Percentiles rank a stretch among this genome's conserved stretches.
These are phyloP conservation scores for Astrothelium macrocarpum DNA, from an alignment of 495 filamentous ascomycete species.

Conservation along the genomic window DNA sequence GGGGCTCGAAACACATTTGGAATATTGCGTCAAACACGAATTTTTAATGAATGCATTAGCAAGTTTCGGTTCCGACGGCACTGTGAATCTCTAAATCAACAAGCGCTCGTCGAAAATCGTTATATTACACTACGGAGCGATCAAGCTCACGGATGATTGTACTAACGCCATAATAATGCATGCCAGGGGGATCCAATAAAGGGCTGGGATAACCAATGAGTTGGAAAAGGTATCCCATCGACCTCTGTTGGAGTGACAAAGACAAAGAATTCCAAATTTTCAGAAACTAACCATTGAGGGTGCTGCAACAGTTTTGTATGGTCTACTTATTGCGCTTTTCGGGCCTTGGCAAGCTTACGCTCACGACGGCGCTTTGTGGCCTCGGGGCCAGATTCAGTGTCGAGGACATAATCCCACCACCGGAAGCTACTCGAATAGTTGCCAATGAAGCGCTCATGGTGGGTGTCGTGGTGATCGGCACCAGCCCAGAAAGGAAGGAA, in stretches of 20 bases:
- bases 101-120: neutral
- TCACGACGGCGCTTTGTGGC: constrained; percentile 76
- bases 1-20: too few relatives aligned
- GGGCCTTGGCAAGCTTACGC: constrained; percentile 57
- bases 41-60: too few relatives aligned
- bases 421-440: constrained; percentile 97
- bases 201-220: neutral
- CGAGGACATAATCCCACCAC: constrained; percentile 94
- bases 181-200: neutral
- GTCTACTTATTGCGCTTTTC: constrained; percentile 51
- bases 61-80: too few relatives aligned
- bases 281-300: neutral
- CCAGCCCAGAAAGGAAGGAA: constrained; percentile 98
- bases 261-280: neutral
- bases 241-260: neutral
- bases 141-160: neutral
- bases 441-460: constrained; percentile 95
- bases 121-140: neutral
- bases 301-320: neutral
- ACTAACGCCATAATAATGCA: neutral
- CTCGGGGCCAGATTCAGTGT: constrained; percentile 87
- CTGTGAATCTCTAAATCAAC: too few relatives aligned
- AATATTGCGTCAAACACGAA: too few relatives aligned
- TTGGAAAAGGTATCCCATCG: neutral
- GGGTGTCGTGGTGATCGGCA: constrained; percentile 89